Evolutionary conservation across 345 rosid species (phyloP).

Genomic region (Arabis hirsuta): DNA sequence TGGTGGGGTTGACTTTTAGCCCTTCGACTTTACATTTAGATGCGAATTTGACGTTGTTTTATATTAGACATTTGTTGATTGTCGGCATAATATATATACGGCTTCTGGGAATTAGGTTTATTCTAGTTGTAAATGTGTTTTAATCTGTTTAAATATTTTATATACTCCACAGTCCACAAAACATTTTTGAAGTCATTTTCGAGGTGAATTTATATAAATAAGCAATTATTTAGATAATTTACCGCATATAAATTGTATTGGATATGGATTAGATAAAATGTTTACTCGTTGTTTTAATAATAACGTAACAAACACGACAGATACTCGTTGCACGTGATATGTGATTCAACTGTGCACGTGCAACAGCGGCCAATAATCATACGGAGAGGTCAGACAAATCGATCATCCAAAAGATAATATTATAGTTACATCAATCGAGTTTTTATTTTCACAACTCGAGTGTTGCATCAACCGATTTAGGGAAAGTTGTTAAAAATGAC

Average conservation of each 20-base stretch:
- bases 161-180: not conserved
- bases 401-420: constrained; percentile 16
- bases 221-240: no score
- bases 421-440: constrained; percentile 13
- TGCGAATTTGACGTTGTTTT: constrained; percentile 30
- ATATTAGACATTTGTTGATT: not conserved
- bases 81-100: constrained; percentile 33
- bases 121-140: not conserved
- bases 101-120: constrained; percentile 11
- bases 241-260: no score
- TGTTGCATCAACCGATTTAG: constrained; percentile 29
- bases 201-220: not conserved
- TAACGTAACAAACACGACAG: constrained; percentile 20
- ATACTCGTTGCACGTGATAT: constrained; percentile 25
- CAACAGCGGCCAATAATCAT: constrained; percentile 23
- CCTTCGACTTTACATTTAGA: constrained; percentile 20
- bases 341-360: constrained; percentile 33
- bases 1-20: constrained; percentile 38
- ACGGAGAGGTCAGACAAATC: constrained; percentile 32
- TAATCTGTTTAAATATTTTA: not conserved
- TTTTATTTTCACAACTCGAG: not conserved
- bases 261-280: no score
- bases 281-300: no score
- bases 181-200: not conserved
- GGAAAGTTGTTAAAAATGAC: no score